Evolutionary conservation across 2,329 filamentous ascomycete species (phyloP), one percentile per base, ranked within the genome.

Genomic region (Corinectria fuckeliana): DNA sequence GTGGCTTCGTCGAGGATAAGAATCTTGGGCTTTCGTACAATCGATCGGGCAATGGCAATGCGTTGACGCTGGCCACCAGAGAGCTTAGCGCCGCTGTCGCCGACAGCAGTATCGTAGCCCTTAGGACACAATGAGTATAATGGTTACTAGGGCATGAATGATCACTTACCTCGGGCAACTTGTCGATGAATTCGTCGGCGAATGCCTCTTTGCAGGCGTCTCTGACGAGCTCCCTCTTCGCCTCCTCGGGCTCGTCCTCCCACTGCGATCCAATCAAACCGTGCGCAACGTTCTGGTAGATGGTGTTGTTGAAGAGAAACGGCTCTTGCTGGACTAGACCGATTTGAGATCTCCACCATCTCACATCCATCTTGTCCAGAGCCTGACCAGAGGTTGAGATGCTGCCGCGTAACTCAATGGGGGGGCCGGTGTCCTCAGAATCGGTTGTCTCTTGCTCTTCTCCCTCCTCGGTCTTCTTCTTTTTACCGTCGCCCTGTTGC

Each of bases 51-150:
- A 61, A 93, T 93, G 2, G 91, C 90, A 21, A 96, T 83, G 5
- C 92, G 85, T 72, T 96, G 92, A n/a, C 91, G 85, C 72, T 96
- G 92, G 1, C 92, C 92, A n/a, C 91, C 90, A 10, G 89, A 92
- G 1, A 96, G 78, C 71, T 91, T 92, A 47, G 90, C 88, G 4
- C 92, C 92, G 25, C 85, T 85, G 70, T 94, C 91, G 1, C 92
- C 92, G 1, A 95, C 91, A 8, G 84, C 76, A 0, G 91, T 92
- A 4, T 89, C 82, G 69, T 93, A 93, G 1, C 87, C 85, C 78
- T 91, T 45, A 11, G 14, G 36, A 21, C 11, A 14, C 45, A 21
- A 49, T 71, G 11, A 69, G 64, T 42, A 48, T 6, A 50, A 28
- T 18, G n/a, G 10, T 8, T 28, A 14, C 14, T 7, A 25, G 9